A percentile compares a stretch with the other conserved stretches of the same genome.
These are phyloP conservation scores for Zymoseptoria crescenta DNA, from an alignment of 2,329 filamentous ascomycete genomes.

Conservation along the genomic window DNA sequence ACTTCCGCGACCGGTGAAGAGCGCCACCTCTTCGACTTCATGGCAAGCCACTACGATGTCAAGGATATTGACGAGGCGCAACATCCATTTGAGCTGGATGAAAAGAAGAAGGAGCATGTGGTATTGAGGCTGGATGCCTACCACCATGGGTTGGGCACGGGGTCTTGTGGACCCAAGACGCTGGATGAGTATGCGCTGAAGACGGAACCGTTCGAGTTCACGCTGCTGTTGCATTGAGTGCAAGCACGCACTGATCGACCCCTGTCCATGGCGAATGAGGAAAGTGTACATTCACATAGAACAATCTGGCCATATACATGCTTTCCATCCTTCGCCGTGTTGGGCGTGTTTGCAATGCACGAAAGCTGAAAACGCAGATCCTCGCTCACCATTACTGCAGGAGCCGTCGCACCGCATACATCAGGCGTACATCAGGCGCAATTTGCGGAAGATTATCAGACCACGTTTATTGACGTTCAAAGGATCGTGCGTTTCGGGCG, in stretches of 20 bases:
- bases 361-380: no score
- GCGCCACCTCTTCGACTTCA: slow-evolving; percentile 39
- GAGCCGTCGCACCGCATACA: neutral
- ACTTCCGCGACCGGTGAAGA: slow-evolving; percentile 8
- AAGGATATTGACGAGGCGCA: slow-evolving; percentile 49
- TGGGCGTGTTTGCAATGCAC: no score
- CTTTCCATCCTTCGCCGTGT: no score
- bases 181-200: slow-evolving; percentile 34
- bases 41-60: slow-evolving; percentile 47
- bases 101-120: slow-evolving; percentile 46
- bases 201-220: slow-evolving; percentile 32
- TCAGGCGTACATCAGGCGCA: neutral
- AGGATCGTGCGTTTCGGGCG: no score
- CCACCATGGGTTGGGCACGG: slow-evolving; percentile 57
- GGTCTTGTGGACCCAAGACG: slow-evolving; percentile 52
- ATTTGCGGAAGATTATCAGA: neutral
- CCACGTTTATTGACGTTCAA: neutral
- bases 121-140: slow-evolving; percentile 53
- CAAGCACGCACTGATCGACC: neutral
- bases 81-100: slow-evolving; percentile 54
- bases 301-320: neutral
- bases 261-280: neutral
- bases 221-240: slow-evolving; percentile 14
- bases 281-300: neutral
- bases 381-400: neutral